A percentile compares a stretch with the other conserved stretches of the same genome.
Evolutionary conservation across 1,284 basidiomycete species (phyloP).

Genomic region (Cryptococcus neoformans): DNA sequence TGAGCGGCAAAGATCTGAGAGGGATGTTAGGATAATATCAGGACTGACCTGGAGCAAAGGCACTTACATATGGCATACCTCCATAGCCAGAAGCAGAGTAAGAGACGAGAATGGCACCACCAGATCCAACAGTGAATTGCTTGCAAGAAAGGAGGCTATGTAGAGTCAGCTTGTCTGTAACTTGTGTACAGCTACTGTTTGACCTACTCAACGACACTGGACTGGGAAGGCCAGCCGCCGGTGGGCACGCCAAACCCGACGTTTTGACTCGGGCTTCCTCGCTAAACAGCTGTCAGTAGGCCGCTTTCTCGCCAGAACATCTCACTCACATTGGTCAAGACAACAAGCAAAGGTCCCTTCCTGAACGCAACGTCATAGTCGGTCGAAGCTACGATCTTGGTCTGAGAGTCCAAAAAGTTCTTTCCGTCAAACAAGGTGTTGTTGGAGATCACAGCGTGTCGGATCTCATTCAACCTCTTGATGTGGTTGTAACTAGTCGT

Average conservation of each 20-base stretch:
- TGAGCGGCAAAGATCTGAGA: constrained; percentile 25
- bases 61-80: constrained; percentile 44
- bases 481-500: constrained; percentile 62
- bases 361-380: constrained; percentile 63
- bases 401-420: constrained; percentile 59
- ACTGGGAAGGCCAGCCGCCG: constrained; percentile 37
- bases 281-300: constrained; percentile 15
- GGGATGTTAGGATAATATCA: background rate
- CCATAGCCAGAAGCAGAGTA: constrained; percentile 40
- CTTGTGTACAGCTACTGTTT: background rate
- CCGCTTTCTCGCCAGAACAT: too few relatives aligned
- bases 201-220: constrained; percentile 43
- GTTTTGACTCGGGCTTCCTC: constrained; percentile 38
- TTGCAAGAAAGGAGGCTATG: constrained; percentile 40
- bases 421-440: constrained; percentile 51
- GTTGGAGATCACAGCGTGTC: constrained; percentile 61
- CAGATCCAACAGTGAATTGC: constrained; percentile 33
- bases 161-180: too few relatives aligned
- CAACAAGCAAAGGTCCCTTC: constrained; percentile 66
- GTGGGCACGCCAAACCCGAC: constrained; percentile 34
- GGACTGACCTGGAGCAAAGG: background rate
- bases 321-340: constrained; percentile 65
- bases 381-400: constrained; percentile 60
- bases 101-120: constrained; percentile 39
- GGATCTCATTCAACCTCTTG: constrained; percentile 64